Percentiles rank a stretch among this genome's conserved stretches.
phyloP scores from a whole-genome alignment of 176 grass and related monocot species.

The Carex scoparia region DNA sequence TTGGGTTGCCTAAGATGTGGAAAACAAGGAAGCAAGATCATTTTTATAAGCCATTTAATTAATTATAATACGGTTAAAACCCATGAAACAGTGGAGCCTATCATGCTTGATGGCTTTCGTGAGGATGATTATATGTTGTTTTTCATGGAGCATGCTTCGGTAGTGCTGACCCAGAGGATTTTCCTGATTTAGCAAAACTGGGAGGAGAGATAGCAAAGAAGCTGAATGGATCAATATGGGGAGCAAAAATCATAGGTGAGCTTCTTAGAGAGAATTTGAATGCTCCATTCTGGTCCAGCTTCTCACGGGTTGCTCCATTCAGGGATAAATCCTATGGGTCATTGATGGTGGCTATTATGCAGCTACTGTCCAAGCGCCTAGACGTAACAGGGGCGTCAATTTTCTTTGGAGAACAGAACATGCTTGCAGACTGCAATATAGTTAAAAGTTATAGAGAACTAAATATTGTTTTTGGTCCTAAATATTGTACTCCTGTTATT shows the following conservation, averaged over 20 bases:
- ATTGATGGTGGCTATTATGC: too few species aligned
- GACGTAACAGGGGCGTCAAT: too few species aligned
- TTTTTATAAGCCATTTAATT: neutral
- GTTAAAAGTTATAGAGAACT: too few species aligned
- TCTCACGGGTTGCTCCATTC: too few species aligned
- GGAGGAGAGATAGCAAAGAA: neutral
- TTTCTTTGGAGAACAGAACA: too few species aligned
- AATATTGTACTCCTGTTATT: too few species aligned
- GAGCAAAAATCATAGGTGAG: neutral
- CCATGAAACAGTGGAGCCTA: neutral
- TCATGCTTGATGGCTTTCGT: neutral
- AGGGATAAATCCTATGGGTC: too few species aligned
- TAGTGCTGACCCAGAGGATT: neutral
- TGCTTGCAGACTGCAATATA: too few species aligned
- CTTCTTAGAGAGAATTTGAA: too few species aligned
- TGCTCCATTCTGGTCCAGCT: too few species aligned
- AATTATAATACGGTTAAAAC: neutral
- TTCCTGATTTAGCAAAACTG: neutral
- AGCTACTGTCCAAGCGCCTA: too few species aligned
- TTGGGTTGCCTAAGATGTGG: neutral
- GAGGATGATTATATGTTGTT: conserved; percentile 25
- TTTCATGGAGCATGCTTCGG: conserved; percentile 31
- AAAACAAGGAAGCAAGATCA: conserved; percentile 11
- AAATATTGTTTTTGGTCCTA: too few species aligned
- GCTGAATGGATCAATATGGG: neutral